A percentile compares a stretch with the other conserved stretches of the same genome.
phyloP scores from a whole-genome alignment of 768 basidiomycete genomes.

The Pholiota microspora region DNA sequence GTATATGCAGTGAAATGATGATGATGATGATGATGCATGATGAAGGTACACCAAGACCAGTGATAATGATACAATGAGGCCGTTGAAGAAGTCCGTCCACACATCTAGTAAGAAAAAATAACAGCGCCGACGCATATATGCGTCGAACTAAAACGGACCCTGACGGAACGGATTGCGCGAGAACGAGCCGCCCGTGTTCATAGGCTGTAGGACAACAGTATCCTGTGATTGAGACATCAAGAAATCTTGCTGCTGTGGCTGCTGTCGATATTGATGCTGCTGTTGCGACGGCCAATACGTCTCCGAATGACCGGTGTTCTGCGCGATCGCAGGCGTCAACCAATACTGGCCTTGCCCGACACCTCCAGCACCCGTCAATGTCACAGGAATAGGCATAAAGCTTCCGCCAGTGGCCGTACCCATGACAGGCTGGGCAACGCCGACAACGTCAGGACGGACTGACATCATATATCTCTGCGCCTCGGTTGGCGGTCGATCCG shows the following conservation, averaged over 20 bases:
- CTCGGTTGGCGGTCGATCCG: conserved; percentile 39
- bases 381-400: conserved; percentile 20
- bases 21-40: not conserved
- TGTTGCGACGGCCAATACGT: conserved; percentile 2
- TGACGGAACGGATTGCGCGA: conserved; percentile 30
- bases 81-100: not conserved
- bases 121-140: not conserved
- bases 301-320: conserved; percentile 8
- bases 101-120: not conserved
- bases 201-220: conserved; percentile 23
- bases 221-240: conserved; percentile 7
- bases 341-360: conserved; percentile 35
- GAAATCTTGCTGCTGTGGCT: conserved; percentile 7
- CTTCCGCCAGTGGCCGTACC: conserved; percentile 14
- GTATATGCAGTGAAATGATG: not conserved
- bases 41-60: not conserved
- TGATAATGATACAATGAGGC: not conserved
- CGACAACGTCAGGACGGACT: conserved; percentile 30
- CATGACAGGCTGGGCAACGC: conserved; percentile 7
- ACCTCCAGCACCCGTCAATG: conserved; percentile 16
- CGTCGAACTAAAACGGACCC: conserved; percentile 13
- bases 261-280: not conserved
- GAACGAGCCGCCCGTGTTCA: conserved; percentile 22
- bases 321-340: conserved; percentile 22
- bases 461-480: conserved; percentile 60